These are phyloP conservation scores for Kodamaea fukazawae DNA, from an alignment of 805 yeast genomes.

Conservation along the genomic window DNA sequence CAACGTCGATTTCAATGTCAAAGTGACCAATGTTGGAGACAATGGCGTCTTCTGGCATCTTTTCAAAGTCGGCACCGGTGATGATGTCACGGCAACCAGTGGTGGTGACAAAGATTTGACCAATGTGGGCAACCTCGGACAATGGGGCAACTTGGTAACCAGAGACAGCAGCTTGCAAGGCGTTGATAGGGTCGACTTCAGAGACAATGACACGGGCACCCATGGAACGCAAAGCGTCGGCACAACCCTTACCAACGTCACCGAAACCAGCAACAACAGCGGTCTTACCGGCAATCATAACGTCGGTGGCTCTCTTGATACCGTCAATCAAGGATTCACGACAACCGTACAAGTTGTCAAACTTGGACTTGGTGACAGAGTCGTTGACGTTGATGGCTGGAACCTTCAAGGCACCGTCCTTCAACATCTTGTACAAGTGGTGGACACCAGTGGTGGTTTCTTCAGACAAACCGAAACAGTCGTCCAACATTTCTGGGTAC, in stretches of 20 bases:
- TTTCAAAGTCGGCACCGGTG: constrained; percentile 78
- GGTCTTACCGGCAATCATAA: constrained; percentile 98
- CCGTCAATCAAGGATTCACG: constrained; percentile 98
- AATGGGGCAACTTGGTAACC: constrained; percentile 96
- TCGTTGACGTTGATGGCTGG: constrained; percentile 99
- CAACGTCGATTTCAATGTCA: constrained; percentile 98
- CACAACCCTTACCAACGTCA: constrained; percentile 99
- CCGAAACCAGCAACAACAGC: constrained; percentile 99
- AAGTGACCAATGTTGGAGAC: constrained; percentile 99
- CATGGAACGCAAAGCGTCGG: constrained; percentile 97
- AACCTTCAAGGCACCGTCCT: constrained; percentile 84
- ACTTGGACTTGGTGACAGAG: constrained; percentile 98
- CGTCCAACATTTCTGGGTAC: constrained; percentile 95
- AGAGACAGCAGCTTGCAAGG: constrained; percentile 98
- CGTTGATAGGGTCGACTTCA: constrained; percentile 98
- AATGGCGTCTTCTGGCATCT: constrained; percentile 99
- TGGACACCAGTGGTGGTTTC: constrained; percentile 99
- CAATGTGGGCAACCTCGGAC: constrained; percentile 87
- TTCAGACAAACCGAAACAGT: constrained; percentile 94
- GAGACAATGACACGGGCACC: constrained; percentile 98
- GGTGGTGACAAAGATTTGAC: constrained; percentile 98
- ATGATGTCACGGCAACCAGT: constrained; percentile 99
- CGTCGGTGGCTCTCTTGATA: constrained; percentile 99
- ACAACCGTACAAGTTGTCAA: constrained; percentile 99
- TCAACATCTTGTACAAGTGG: constrained; percentile 95